Percentiles rank a stretch among this genome's conserved stretches.
phyloP scores from a whole-genome alignment of 257 asterid species.

The Rubia yunnanensis region DNA sequence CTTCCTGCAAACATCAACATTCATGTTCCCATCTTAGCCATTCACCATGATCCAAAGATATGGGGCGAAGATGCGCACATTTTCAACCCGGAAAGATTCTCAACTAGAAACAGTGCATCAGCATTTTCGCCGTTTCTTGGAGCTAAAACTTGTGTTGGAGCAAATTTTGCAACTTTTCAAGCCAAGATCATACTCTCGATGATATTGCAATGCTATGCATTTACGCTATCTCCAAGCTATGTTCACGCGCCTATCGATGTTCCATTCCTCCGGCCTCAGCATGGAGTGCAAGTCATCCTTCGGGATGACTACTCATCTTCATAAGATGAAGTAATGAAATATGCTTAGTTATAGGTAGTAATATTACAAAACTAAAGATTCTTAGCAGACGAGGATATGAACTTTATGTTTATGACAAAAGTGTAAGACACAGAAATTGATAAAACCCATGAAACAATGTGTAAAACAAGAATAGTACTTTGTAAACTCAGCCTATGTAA shows the following conservation, averaged over 20 bases:
- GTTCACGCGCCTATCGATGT: conserved; percentile 8
- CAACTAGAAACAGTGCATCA: conserved; percentile 12
- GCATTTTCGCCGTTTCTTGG: conserved; percentile 22
- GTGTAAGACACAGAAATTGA: background rate
- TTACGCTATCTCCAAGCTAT: conserved; percentile 14
- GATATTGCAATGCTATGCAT: conserved; percentile 12
- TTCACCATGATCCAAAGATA: conserved; percentile 17
- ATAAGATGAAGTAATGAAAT: background rate
- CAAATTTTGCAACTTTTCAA: conserved; percentile 14
- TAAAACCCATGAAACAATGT: background rate
- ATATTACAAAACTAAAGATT: background rate
- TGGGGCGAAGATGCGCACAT: conserved; percentile 24
- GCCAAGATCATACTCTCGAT: conserved; percentile 21
- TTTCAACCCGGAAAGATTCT: conserved; percentile 25
- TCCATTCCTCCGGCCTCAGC: conserved; percentile 9
- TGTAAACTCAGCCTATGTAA: too few relatives aligned
- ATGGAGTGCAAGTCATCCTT: conserved; percentile 7
- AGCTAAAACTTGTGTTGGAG: conserved; percentile 19
- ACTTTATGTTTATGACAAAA: background rate
- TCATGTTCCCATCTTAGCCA: conserved; percentile 14
- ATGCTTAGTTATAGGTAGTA: background rate
- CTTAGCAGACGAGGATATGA: background rate
- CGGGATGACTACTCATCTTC: background rate
- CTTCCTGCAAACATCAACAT: conserved; percentile 10
- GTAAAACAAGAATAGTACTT: background rate